A percentile compares a stretch with the other conserved stretches of the same genome.
Conservation (phyloP, 805 yeast genomes). For the Hermanozyma aechmeae region DNA sequence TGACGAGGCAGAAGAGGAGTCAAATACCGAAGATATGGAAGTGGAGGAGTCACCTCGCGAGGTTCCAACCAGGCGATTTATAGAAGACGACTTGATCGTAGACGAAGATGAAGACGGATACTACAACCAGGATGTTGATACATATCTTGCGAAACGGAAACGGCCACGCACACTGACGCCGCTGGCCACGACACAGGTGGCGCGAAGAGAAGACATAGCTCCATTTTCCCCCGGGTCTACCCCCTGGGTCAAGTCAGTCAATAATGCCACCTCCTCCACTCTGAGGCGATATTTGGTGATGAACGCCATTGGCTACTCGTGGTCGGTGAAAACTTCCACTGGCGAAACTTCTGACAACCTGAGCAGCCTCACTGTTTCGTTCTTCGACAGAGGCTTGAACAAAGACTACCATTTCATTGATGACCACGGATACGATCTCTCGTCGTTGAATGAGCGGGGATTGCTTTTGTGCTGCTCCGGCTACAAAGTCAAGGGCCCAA, state of each 20-base stretch:
- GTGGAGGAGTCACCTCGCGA: conserved; percentile 19
- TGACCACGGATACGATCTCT: conserved; percentile 58
- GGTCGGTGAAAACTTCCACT: conserved; percentile 47
- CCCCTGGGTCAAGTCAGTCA: conserved; percentile 46
- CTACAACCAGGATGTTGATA: conserved; percentile 6
- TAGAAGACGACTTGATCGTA: conserved; percentile 26
- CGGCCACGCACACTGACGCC: conserved; percentile 1
- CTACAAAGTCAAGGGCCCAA: conserved; percentile 10
- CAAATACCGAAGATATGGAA: conserved; percentile 7
- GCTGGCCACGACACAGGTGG: conserved; percentile 5
- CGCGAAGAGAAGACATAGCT: conserved; percentile 19
- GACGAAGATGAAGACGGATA: conserved; percentile 19
- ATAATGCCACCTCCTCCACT: conserved; percentile 18
- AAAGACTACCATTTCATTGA: conserved; percentile 85
- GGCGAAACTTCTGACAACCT: conserved; percentile 15
- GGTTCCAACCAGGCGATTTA: conserved; percentile 11
- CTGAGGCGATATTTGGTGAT: conserved; percentile 68
- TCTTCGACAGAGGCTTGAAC: conserved; percentile 69
- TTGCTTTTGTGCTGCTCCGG: conserved; percentile 45
- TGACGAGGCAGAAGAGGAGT: conserved; percentile 10
- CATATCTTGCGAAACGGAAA: conserved; percentile 5
- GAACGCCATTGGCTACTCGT: conserved; percentile 72
- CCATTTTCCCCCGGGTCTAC: conserved; percentile 88
- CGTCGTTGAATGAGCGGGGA: conserved; percentile 62
- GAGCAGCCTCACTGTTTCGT: conserved; percentile 75